Conservation (phyloP, 768 basidiomycete genomes). For the Leccinum pellstonianum region DNA sequence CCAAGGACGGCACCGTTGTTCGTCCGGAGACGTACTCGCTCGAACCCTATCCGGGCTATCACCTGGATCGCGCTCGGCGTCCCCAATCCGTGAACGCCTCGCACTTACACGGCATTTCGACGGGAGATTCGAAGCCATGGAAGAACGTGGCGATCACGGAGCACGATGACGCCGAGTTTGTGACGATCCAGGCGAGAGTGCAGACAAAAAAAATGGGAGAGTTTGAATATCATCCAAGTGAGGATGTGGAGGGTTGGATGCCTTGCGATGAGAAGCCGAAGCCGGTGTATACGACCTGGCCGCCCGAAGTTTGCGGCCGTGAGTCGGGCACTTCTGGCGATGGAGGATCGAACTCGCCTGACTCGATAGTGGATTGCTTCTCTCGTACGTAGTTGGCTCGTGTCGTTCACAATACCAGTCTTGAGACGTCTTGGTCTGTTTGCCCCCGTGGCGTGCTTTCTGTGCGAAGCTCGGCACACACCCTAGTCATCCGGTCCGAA, state of each 20-base stretch:
- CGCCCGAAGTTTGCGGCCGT: neutral
- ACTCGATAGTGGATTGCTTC: no score
- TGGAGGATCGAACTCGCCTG: no score
- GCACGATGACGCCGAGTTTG: slow-evolving; percentile 15
- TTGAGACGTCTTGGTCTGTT: no score
- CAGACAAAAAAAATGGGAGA: neutral
- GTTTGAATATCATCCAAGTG: no score
- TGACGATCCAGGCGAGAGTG: neutral
- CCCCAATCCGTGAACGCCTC: neutral
- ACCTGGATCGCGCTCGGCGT: neutral
- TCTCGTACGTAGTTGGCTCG: no score
- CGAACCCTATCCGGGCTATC: slow-evolving; percentile 5
- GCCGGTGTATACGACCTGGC: slow-evolving; percentile 2
- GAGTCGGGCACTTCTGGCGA: no score
- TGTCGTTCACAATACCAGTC: no score
- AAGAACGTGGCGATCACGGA: slow-evolving; percentile 20
- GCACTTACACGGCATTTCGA: neutral
- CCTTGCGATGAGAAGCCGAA: neutral
- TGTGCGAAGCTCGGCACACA: no score
- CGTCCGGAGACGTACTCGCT: neutral
- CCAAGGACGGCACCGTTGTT: neutral
- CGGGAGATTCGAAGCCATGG: slow-evolving; percentile 13
- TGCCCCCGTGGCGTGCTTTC: no score
- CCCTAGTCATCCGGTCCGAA: no score
- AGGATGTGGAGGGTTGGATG: no score